Percentiles rank a stretch among this genome's conserved stretches.
These are phyloP conservation scores for Articulospora tetracladia DNA, from an alignment of 495 filamentous ascomycete genomes.

Conservation along the genomic window DNA sequence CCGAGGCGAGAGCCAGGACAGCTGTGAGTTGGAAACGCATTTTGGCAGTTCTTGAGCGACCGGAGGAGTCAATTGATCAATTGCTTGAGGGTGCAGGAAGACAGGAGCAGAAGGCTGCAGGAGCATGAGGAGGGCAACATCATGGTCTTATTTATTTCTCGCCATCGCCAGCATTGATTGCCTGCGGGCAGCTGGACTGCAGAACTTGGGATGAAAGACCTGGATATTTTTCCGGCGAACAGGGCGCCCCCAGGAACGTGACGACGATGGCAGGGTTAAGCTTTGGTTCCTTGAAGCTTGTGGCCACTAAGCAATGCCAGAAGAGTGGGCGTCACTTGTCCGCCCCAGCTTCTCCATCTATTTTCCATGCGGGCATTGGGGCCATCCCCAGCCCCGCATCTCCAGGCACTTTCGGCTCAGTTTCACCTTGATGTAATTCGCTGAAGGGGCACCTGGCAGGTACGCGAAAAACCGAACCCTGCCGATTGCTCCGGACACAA, in stretches of 20 bases:
- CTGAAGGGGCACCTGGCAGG: constrained; percentile 1
- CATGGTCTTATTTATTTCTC: constrained; percentile 10
- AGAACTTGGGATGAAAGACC: constrained; percentile 5
- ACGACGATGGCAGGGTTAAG: constrained; percentile 8
- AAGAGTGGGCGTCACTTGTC: constrained; percentile 3
- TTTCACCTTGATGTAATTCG: constrained; percentile 7
- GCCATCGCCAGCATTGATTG: not conserved
- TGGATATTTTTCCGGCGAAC: constrained; percentile 24
- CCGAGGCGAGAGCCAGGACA: constrained; percentile 8
- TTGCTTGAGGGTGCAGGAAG: not conserved
- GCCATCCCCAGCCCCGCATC: constrained; percentile 9
- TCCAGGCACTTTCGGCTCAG: not conserved
- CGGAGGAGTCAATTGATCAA: not conserved
- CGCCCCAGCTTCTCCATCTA: constrained; percentile 13
- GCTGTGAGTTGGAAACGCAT: constrained; percentile 19
- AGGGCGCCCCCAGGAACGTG: not conserved
- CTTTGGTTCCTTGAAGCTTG: not conserved
- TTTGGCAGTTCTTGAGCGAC: constrained; percentile 2
- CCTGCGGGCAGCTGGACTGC: not conserved
- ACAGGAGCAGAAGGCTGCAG: constrained; percentile 1
- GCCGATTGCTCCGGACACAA: not conserved
- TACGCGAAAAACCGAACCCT: constrained; percentile 5
- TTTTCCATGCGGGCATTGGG: not conserved
- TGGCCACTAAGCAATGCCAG: not conserved
- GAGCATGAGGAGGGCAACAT: not conserved